Percentiles rank a stretch among this genome's conserved stretches.
phyloP scores from a whole-genome alignment of 495 filamentous ascomycete species.

The Penicillium parvum region DNA sequence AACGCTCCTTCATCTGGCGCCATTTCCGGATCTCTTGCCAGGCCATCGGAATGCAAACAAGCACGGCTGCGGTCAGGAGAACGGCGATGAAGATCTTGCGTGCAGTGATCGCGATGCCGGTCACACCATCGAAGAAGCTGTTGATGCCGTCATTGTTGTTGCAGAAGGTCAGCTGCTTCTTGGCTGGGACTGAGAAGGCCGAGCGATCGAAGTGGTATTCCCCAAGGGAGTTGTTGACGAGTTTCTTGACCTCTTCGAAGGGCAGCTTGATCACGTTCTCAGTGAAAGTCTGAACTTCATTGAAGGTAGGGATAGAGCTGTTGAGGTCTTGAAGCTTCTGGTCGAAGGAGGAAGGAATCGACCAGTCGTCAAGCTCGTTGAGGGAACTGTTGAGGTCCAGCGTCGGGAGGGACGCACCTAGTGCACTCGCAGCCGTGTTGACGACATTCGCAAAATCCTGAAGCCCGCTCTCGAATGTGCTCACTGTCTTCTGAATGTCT shows the following conservation, averaged over 20 bases:
- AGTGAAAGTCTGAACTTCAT: constrained; percentile 73
- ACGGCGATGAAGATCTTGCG: constrained; percentile 70
- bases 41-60: constrained; percentile 71
- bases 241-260: constrained; percentile 69
- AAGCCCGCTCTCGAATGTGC: constrained; percentile 54
- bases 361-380: constrained; percentile 59
- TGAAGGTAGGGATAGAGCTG: constrained; percentile 73
- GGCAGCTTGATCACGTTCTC: constrained; percentile 66
- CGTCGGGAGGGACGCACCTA: constrained; percentile 40
- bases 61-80: constrained; percentile 62
- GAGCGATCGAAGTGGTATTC: constrained; percentile 72
- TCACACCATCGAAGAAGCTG: constrained; percentile 75
- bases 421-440: constrained; percentile 29
- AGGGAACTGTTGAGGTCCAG: constrained; percentile 59
- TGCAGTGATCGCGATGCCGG: constrained; percentile 54
- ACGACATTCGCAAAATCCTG: constrained; percentile 52
- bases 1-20: constrained; percentile 64
- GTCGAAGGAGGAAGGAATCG: constrained; percentile 62
- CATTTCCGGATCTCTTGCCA: constrained; percentile 77
- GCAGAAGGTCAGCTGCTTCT: constrained; percentile 82
- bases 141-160: constrained; percentile 77
- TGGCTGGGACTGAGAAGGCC: constrained; percentile 73
- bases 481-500: constrained; percentile 53
- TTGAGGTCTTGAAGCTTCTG: constrained; percentile 64
- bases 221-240: constrained; percentile 61